Evolutionary conservation across 2,329 filamentous ascomycete genomes (phyloP).

Genomic region (Aspergillus intermedius): DNA sequence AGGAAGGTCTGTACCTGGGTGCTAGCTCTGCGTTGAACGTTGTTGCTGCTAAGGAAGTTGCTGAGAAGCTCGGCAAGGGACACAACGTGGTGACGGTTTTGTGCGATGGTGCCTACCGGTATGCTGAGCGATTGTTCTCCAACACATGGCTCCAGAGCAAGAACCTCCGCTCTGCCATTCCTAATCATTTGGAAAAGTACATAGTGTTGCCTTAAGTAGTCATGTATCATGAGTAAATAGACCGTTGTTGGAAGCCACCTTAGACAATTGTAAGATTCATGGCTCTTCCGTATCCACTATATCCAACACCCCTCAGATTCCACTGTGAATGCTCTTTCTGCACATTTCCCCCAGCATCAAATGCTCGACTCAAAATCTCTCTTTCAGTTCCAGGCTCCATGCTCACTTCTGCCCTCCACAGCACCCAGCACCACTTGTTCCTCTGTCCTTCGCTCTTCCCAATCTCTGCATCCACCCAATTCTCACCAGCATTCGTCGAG

Average conservation of each 20-base stretch:
- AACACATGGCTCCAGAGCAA: constrained; percentile 85
- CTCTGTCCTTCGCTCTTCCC: constrained; percentile 11
- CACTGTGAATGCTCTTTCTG: constrained; percentile 47
- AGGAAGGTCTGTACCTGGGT: constrained; percentile 91
- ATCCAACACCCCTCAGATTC: constrained; percentile 55
- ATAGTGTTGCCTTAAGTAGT: constrained; percentile 69
- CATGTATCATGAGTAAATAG: constrained; percentile 5
- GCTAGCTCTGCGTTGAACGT: constrained; percentile 93
- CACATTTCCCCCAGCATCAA: constrained; percentile 47
- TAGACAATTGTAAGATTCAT: constrained; percentile 42
- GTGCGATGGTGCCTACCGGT: constrained; percentile 94
- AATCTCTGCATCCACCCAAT: constrained; percentile 46
- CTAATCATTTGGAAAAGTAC: constrained; percentile 81
- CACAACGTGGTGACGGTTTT: constrained; percentile 90
- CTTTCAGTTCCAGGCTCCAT: constrained; percentile 36
- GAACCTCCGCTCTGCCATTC: constrained; percentile 72
- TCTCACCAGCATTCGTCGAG: constrained; percentile 43
- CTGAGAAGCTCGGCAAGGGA: constrained; percentile 79
- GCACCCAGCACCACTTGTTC: constrained; percentile 51
- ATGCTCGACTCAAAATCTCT: constrained; percentile 49
- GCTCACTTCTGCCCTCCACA: constrained; percentile 46
- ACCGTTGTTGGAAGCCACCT: not conserved
- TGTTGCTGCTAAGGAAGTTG: constrained; percentile 88
- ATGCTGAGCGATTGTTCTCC: constrained; percentile 89
- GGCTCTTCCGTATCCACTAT: constrained; percentile 54